phyloP scores from a whole-genome alignment of 768 basidiomycete genomes.

The Agrocybe chaxingu region DNA sequence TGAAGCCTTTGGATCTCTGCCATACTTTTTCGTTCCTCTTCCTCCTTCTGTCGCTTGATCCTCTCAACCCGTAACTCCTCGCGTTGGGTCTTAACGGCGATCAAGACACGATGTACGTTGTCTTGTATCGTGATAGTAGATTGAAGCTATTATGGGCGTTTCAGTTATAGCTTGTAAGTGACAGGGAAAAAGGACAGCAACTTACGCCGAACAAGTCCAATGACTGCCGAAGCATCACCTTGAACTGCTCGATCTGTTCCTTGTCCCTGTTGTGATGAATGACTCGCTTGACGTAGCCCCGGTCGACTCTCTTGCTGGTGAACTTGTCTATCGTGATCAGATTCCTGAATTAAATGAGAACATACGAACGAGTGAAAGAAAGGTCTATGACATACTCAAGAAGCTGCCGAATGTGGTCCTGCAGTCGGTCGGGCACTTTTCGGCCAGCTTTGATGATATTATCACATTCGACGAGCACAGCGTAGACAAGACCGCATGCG shows the following conservation, averaged over 20 bases:
- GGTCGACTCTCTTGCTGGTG: not conserved
- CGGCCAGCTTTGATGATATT: slow-evolving; percentile 2
- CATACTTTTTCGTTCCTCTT: too few relatives aligned
- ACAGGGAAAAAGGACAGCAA: not conserved
- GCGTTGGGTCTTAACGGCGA: too few relatives aligned
- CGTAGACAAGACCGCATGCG: slow-evolving; percentile 9
- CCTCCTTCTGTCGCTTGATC: too few relatives aligned
- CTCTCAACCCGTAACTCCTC: too few relatives aligned
- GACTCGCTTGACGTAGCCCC: slow-evolving; percentile 1
- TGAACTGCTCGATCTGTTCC: slow-evolving; percentile 4
- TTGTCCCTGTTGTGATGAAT: slow-evolving; percentile 1
- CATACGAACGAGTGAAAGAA: too few relatives aligned
- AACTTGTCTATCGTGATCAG: slow-evolving; percentile 1
- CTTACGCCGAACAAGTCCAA: slow-evolving; percentile 8
- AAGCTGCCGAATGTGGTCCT: not conserved
- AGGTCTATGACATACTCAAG: not conserved
- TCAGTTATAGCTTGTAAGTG: not conserved
- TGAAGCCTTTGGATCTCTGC: too few relatives aligned
- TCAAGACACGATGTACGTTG: too few relatives aligned
- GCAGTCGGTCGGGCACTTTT: not conserved
- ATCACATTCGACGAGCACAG: slow-evolving; percentile 2
- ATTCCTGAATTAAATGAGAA: not conserved
- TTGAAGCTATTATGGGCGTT: not conserved
- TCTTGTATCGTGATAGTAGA: too few relatives aligned
- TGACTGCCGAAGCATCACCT: slow-evolving; percentile 4